Evolutionary conservation across 257 asterid species (phyloP).

Genomic region (Sherardia arvensis): DNA sequence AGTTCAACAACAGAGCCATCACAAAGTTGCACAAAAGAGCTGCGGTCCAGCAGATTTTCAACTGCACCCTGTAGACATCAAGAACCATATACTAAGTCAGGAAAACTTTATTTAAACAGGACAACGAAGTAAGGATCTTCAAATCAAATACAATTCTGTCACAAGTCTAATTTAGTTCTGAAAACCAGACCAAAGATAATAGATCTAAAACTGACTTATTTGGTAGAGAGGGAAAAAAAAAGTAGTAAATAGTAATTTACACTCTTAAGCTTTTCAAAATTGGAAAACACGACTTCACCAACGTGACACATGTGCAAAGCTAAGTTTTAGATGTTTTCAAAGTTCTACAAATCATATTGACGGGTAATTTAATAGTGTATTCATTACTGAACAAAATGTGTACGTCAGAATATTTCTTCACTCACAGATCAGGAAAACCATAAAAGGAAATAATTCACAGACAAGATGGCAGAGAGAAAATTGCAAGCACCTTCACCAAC

Average conservation of each 20-base stretch:
- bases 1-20: slow-evolving; percentile 72
- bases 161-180: not conserved
- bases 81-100: not conserved
- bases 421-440: not conserved
- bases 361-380: not conserved
- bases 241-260: not conserved
- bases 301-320: not conserved
- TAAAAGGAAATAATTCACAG: not conserved
- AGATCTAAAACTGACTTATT: not conserved
- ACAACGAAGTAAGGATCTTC: not conserved
- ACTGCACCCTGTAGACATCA: slow-evolving; percentile 78
- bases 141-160: not conserved
- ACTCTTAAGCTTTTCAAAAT: not conserved
- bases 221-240: too few species aligned
- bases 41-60: slow-evolving; percentile 84
- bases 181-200: not conserved
- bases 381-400: not conserved
- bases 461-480: not conserved
- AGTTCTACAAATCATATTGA: not conserved
- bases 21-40: slow-evolving; percentile 65
- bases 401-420: not conserved
- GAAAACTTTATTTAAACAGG: not conserved
- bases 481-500: slow-evolving; percentile 66
- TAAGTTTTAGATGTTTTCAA: too few species aligned
- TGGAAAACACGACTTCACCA: not conserved